phyloP scores from a whole-genome alignment of 441 rosid species.

The Populus hybrid region DNA sequence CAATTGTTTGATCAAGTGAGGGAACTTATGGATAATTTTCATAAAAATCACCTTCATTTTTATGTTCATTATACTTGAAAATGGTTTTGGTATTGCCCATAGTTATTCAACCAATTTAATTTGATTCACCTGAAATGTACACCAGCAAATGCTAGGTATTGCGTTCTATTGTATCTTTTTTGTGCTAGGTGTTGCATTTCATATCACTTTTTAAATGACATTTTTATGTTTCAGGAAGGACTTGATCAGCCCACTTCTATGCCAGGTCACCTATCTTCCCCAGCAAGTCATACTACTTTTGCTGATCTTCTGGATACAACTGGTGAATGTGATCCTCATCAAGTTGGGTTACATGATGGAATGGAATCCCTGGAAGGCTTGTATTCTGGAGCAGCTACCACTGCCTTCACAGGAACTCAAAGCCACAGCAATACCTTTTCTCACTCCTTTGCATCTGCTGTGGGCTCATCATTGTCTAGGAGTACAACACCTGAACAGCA shows the following conservation, averaged over 20 bases:
- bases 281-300: constrained; percentile 70
- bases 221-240: constrained; percentile 58
- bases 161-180: background rate
- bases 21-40: background rate
- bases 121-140: background rate
- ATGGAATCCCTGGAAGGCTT: constrained; percentile 45
- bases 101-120: background rate
- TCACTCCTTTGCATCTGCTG: constrained; percentile 48
- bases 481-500: constrained; percentile 72
- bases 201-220: constrained; percentile 6
- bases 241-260: constrained; percentile 56
- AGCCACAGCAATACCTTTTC: constrained; percentile 32
- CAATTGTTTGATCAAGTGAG: background rate
- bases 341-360: constrained; percentile 44
- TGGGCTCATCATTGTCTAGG: constrained; percentile 65
- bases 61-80: background rate
- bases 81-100: background rate
- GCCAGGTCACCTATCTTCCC: constrained; percentile 54
- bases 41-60: no score
- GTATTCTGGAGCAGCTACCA: constrained; percentile 47
- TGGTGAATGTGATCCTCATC: constrained; percentile 34
- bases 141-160: background rate
- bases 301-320: constrained; percentile 49
- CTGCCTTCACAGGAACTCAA: constrained; percentile 34
- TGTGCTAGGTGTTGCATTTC: background rate